Evolutionary conservation across 2,329 filamentous ascomycete species (phyloP), one percentile per base, ranked within the genome.

Genomic region (Botrytis sinoallii): DNA sequence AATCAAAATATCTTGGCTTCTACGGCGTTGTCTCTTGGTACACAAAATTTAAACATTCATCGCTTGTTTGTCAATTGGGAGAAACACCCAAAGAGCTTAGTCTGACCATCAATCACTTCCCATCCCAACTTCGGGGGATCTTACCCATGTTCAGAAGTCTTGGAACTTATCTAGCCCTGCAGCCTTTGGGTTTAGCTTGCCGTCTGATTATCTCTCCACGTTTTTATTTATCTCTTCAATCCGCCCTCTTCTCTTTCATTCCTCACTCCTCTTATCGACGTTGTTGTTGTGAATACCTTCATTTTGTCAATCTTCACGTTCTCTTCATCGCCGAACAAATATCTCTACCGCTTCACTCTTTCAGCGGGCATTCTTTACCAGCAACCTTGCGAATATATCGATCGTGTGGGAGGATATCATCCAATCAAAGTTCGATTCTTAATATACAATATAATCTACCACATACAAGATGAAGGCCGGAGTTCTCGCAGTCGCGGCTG

Each of bases 271-370:
- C 48, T 76, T 71, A 74, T 69, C 68, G 71, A 64, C 55, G 60
- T 67, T 71, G 48, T 59, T 75, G 59, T 72, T 74, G 42, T 65
- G 57, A 73, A 75, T 72, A 67, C 44, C 70, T 72, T 67, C 70
- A 67, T 57, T 71, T 86, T 86, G 84, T 85, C 85, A 83, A 84
- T 84, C 84, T 84, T 66, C 84, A 84, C 83, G 84, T 82, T 79
- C 79, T 74, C 82, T 83, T 80, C 83, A 84, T 86, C 68, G 35
- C 25, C 86, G 87, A 85, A 83, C 85, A 84, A 81, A 84, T 84
- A 79, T 82, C 60, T 71, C 84, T 81, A 91, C 91, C 91, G 91
- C 91, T 93, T 93, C 92, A 93, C 90, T 93, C 93, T 83, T 94
- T 95, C 85, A 94, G 92, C 92, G 92, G 92, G 89, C 91, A 90